These are phyloP conservation scores for Aegilops tauschii DNA, from an alignment of 176 grass and related monocot genomes.

Conservation along the genomic window DNA sequence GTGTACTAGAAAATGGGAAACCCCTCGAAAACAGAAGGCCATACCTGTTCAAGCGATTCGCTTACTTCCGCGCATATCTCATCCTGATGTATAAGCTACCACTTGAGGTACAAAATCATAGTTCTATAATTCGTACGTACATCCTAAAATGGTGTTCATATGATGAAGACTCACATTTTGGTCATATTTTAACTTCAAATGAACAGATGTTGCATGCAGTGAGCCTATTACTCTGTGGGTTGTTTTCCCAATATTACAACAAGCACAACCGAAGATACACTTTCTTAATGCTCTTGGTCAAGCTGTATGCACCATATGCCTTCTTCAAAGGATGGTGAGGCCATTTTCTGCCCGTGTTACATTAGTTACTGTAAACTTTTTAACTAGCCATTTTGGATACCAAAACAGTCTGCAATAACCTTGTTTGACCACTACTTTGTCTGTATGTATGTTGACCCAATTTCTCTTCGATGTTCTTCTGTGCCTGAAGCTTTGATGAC, in stretches of 20 bases:
- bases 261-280: not conserved
- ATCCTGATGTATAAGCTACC: constrained; percentile 3
- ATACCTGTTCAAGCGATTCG: not conserved
- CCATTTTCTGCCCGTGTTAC: not conserved
- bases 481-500: constrained; percentile 11
- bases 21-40: not conserved
- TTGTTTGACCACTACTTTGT: not conserved
- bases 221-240: not conserved
- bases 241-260: not conserved
- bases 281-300: not conserved
- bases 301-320: constrained; percentile 14
- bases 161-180: not conserved
- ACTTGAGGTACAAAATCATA: not conserved
- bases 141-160: not conserved
- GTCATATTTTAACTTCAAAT: not conserved
- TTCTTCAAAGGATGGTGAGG: constrained; percentile 39
- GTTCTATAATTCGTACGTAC: not conserved
- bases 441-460: not conserved
- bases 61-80: constrained; percentile 9
- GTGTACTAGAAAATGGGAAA: constrained; percentile 3
- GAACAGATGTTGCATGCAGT: not conserved
- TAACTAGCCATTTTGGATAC: not conserved
- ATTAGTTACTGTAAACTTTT: not conserved
- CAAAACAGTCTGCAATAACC: not conserved
- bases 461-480: not conserved